Base-by-base conservation (phyloP, 164 flowering plant genomes). In the Platanus orientalis region DNA sequence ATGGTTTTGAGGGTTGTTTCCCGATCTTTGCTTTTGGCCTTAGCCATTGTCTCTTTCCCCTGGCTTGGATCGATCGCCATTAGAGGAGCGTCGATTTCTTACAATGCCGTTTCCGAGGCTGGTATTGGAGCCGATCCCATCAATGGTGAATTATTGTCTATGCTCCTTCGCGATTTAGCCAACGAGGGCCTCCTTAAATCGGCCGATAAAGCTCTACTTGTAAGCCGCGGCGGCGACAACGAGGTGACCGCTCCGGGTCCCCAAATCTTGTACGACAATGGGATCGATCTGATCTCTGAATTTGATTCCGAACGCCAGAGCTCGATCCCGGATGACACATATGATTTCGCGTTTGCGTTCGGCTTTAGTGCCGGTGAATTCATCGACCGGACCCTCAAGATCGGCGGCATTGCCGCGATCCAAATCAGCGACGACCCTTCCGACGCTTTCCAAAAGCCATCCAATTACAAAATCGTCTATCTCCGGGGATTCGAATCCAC, bases 391-490 rank as follows among this genome's bases (percentile, higher is more conserved):
- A 57, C 66, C 0, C 71, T 87, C 36, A 89, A 82, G 67, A 45
- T 28, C 2, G 83, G 82, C 16, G 96, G 96, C 36, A 59, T 87
- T 40, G 74, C 60, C 4, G 81, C 73, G 1, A 17, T 84, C 27
- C 77, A 69, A 20, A 66, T 86, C 2, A 54, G 70, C 20, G 47
- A 68, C 14, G 67, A 68, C 25, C 71, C 71, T 3, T 28, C 67
- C 0, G 25, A 39, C 2, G 61, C 64, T 1, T 79, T 83, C 53
- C 16, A 55, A 0, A 65, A 67, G 52, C 81, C 76, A 0, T 44
- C 69, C 1, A 79, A 90, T 36, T 92, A 81, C 78, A 80, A 68
- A 45, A 78, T 80, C 14, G 78, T 85, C 14, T 86, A 86, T 53
- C 23, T 88, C 23, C 65, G 88, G 62, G 64, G 68, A 45, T 84